These are phyloP conservation scores for Hygrocybe punicea DNA, from an alignment of 768 basidiomycete genomes.

Conservation along the genomic window DNA sequence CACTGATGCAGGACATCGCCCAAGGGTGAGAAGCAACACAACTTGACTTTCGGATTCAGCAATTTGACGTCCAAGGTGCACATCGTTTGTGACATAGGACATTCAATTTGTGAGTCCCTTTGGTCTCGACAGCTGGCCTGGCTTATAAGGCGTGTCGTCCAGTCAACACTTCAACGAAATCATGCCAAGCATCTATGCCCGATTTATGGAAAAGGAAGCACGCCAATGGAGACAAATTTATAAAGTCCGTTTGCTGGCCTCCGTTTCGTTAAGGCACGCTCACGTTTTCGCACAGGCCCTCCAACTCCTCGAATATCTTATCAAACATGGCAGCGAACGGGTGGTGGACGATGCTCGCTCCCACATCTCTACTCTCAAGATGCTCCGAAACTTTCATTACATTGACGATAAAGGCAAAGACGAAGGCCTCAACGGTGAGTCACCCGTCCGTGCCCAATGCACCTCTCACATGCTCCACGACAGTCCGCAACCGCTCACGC, in stretches of 20 bases:
- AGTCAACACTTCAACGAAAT: conserved; percentile 99
- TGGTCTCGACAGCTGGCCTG: conserved; percentile 5
- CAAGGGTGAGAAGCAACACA: conserved; percentile 66
- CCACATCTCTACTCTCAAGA: conserved; percentile 93
- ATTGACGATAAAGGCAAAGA: conserved; percentile 99
- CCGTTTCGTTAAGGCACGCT: neutral
- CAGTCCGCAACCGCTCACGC: conserved; percentile 91
- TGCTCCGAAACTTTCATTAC: conserved; percentile 97
- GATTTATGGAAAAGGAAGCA: conserved; percentile 98
- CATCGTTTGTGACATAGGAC: conserved; percentile 51
- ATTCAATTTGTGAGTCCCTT: conserved; percentile 82
- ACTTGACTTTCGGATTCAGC: neutral
- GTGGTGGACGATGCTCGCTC: conserved; percentile 97
- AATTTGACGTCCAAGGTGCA: too few relatives aligned
- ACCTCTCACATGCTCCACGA: neutral
- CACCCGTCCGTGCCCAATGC: conserved; percentile 5
- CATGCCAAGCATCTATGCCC: conserved; percentile 93
- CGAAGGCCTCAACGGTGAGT: conserved; percentile 88
- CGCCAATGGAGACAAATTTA: conserved; percentile 98
- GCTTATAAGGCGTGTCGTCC: conserved; percentile 6
- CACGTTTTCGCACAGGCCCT: conserved; percentile 54
- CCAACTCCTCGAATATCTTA: conserved; percentile 90
- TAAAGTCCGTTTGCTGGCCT: conserved; percentile 55
- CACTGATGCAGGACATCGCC: conserved; percentile 97
- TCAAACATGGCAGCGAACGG: conserved; percentile 96